Evolutionary conservation across 345 rosid genomes (phyloP).

Genomic region (Fremontodendron californicum): DNA sequence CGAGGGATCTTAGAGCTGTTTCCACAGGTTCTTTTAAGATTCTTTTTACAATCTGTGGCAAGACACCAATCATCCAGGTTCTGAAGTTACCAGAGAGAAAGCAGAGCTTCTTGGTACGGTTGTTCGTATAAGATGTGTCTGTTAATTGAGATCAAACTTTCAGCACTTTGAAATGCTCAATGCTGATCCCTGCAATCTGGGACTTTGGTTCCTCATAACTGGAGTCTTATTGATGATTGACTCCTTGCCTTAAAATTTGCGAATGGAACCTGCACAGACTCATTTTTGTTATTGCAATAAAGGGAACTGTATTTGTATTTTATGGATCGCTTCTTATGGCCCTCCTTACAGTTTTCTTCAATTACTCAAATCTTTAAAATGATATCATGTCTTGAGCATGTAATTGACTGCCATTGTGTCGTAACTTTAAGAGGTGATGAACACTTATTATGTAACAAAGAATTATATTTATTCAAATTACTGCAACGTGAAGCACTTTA

Average conservation of each 20-base stretch:
- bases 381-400: neutral
- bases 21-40: constrained; percentile 41
- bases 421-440: constrained; percentile 2
- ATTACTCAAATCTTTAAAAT: constrained; percentile 20
- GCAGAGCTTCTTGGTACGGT: constrained; percentile 67
- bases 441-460: constrained; percentile 4
- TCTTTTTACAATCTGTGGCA: constrained; percentile 51
- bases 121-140: constrained; percentile 50
- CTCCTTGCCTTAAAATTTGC: constrained; percentile 62
- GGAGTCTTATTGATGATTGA: constrained; percentile 60
- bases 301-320: constrained; percentile 52
- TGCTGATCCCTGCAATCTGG: constrained; percentile 82
- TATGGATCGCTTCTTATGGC: constrained; percentile 41
- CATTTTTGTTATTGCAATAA: constrained; percentile 77
- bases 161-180: constrained; percentile 80
- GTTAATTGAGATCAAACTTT: constrained; percentile 59
- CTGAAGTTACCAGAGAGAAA: constrained; percentile 88
- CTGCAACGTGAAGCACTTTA: neutral
- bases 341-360: constrained; percentile 32
- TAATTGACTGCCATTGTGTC: neutral
- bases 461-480: constrained; percentile 12
- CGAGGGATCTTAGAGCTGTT: constrained; percentile 14
- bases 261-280: constrained; percentile 87
- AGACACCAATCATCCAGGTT: constrained; percentile 81
- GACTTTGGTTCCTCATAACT: constrained; percentile 65